Percentiles rank a stretch among this genome's conserved stretches.
These are phyloP conservation scores for Solanum paucissectum DNA, from an alignment of 257 asterid species.

Conservation along the genomic window DNA sequence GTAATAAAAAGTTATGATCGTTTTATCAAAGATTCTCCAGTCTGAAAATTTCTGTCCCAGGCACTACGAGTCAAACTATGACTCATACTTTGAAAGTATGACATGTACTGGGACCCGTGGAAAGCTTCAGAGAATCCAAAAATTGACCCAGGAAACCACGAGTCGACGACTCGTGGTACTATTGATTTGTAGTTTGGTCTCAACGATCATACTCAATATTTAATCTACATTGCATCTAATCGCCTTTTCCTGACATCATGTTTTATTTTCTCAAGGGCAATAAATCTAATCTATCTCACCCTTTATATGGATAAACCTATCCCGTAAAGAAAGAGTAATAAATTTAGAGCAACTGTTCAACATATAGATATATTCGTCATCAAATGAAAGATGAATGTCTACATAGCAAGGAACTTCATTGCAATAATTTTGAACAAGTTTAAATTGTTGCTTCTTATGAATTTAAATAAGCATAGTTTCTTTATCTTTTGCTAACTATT, in stretches of 20 bases:
- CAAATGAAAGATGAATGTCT: neutral
- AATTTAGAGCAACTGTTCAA: neutral
- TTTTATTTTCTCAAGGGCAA: conserved; percentile 82
- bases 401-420: neutral
- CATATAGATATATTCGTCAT: neutral
- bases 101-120: neutral
- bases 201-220: conserved; percentile 17
- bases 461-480: neutral
- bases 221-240: conserved; percentile 67
- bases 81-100: neutral
- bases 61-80: neutral
- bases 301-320: conserved; percentile 89
- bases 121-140: neutral
- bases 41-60: neutral
- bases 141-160: neutral
- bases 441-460: neutral
- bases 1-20: neutral
- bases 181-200: neutral
- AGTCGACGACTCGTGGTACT: neutral
- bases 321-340: conserved; percentile 26
- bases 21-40: neutral
- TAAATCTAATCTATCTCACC: conserved; percentile 88
- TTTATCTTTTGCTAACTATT: neutral
- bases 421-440: neutral
- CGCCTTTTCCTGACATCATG: conserved; percentile 62